Conservation (phyloP, 352 stramenopile species). For the Pythium periplocum region DNA sequence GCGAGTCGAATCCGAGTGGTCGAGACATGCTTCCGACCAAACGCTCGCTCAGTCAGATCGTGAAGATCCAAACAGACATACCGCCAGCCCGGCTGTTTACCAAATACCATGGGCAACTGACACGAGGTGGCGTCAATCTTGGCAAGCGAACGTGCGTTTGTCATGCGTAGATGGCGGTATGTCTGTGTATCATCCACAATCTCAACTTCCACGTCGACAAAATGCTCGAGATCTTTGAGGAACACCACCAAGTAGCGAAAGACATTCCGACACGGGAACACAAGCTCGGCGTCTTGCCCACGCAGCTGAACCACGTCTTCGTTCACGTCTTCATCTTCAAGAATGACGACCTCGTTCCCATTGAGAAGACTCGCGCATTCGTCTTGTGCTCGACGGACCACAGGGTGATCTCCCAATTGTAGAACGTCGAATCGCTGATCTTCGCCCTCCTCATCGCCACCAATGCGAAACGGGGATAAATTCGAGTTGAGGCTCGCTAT, state of each 20-base stretch:
- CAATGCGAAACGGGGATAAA: too few species aligned
- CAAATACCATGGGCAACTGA: conserved; percentile 61
- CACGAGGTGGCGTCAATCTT: conserved; percentile 43
- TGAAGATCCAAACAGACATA: conserved; percentile 79
- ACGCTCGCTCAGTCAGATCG: conserved; percentile 56
- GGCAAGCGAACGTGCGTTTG: conserved; percentile 67
- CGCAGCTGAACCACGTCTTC: conserved; percentile 75
- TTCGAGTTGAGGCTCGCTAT: too few species aligned
- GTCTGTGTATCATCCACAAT: conserved; percentile 62
- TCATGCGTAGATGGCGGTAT: conserved; percentile 56
- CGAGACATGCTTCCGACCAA: conserved; percentile 64
- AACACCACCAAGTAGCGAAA: conserved; percentile 83
- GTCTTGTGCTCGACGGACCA: conserved; percentile 44
- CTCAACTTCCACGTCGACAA: conserved; percentile 65
- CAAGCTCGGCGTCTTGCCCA: conserved; percentile 58
- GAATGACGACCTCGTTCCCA: conserved; percentile 56
- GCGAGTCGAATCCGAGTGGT: conserved; percentile 60
- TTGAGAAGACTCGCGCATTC: conserved; percentile 60
- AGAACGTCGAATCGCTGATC: too few species aligned
- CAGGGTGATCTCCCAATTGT: conserved; percentile 37
- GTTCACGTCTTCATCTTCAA: conserved; percentile 73
- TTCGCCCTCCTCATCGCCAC: too few species aligned
- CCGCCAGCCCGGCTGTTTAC: conserved; percentile 37
- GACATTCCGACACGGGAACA: conserved; percentile 61
- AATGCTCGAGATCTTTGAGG: conserved; percentile 73